These are phyloP conservation scores for Jacaranda mimosifolia DNA, from an alignment of 257 asterid species.

Conservation along the genomic window DNA sequence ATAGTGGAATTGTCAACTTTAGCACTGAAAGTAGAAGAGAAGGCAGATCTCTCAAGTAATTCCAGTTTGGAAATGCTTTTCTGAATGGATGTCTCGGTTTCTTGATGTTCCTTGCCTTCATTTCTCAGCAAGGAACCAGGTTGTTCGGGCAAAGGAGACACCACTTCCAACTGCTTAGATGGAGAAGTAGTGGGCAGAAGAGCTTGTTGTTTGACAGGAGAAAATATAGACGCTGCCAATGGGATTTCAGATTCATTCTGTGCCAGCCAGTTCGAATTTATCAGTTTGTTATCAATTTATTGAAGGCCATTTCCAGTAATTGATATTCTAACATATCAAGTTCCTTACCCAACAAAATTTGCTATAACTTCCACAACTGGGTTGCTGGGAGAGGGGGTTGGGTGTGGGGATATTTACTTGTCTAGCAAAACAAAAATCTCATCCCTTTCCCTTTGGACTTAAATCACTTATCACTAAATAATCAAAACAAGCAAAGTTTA, in stretches of 20 bases:
- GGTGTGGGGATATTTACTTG: not conserved
- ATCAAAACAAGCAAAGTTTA: slow-evolving; percentile 6
- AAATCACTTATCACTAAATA: slow-evolving; percentile 24
- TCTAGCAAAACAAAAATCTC: not conserved
- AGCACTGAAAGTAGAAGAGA: slow-evolving; percentile 60
- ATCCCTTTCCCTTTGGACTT: slow-evolving; percentile 9
- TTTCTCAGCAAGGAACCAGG: slow-evolving; percentile 48
- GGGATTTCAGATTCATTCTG: slow-evolving; percentile 52
- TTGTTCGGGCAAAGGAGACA: slow-evolving; percentile 57
- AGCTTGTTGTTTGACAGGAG: slow-evolving; percentile 51
- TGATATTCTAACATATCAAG: slow-evolving; percentile 21
- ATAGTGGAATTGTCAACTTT: slow-evolving; percentile 59
- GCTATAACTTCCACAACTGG: slow-evolving; percentile 27
- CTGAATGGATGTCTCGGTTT: slow-evolving; percentile 66
- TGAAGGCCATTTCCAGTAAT: slow-evolving; percentile 23
- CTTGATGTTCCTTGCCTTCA: slow-evolving; percentile 45
- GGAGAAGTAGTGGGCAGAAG: slow-evolving; percentile 53
- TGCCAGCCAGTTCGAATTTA: slow-evolving; percentile 31
- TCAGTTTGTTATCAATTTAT: slow-evolving; percentile 33
- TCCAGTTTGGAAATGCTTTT: slow-evolving; percentile 82
- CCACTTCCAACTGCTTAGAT: slow-evolving; percentile 42
- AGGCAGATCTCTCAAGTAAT: slow-evolving; percentile 67
- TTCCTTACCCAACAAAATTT: slow-evolving; percentile 21
- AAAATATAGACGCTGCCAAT: slow-evolving; percentile 48
- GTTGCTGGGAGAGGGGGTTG: not conserved